Percentiles rank a stretch among this genome's conserved stretches.
Evolutionary conservation across 805 yeast species (phyloP).

Genomic region (Wickerhamomyces bisporus): DNA sequence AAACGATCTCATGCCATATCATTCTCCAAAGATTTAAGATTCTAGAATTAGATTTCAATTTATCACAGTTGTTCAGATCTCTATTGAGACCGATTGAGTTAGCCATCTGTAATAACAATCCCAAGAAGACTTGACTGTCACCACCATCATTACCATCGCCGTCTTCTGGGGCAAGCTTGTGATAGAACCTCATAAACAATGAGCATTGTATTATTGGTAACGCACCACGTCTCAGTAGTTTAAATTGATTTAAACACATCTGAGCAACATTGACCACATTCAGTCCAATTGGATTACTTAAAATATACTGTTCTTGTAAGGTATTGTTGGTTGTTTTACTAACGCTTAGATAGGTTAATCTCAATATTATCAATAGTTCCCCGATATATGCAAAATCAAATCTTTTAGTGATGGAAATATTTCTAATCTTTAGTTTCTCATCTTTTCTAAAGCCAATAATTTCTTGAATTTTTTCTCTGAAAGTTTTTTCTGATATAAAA

Average conservation of each 20-base stretch:
- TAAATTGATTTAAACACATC: slow-evolving; percentile 51
- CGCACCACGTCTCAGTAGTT: slow-evolving; percentile 41
- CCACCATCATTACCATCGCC: slow-evolving; percentile 54
- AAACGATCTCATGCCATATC: slow-evolving; percentile 49
- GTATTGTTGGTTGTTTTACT: slow-evolving; percentile 16
- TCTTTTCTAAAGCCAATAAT: slow-evolving; percentile 12
- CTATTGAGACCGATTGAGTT: slow-evolving; percentile 53
- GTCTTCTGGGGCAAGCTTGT: slow-evolving; percentile 47
- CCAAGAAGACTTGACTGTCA: slow-evolving; percentile 43
- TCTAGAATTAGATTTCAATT: slow-evolving; percentile 19
- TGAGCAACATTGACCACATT: slow-evolving; percentile 45
- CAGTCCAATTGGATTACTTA: slow-evolving; percentile 41
- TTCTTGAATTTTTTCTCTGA: slow-evolving; percentile 13
- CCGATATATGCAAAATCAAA: slow-evolving; percentile 24
- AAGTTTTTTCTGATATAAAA: slow-evolving; percentile 20
- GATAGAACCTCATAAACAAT: slow-evolving; percentile 45
- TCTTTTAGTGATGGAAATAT: slow-evolving; percentile 14
- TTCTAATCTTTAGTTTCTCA: slow-evolving; percentile 3
- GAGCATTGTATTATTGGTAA: slow-evolving; percentile 51
- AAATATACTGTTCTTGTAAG: slow-evolving; percentile 29
- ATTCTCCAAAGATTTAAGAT: slow-evolving; percentile 49
- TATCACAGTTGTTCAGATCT: slow-evolving; percentile 39
- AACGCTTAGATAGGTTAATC: slow-evolving; percentile 19
- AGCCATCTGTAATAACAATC: slow-evolving; percentile 51
- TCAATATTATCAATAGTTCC: slow-evolving; percentile 15